phyloP scores from a whole-genome alignment of 495 filamentous ascomycete species.

The Halenospora varia region DNA sequence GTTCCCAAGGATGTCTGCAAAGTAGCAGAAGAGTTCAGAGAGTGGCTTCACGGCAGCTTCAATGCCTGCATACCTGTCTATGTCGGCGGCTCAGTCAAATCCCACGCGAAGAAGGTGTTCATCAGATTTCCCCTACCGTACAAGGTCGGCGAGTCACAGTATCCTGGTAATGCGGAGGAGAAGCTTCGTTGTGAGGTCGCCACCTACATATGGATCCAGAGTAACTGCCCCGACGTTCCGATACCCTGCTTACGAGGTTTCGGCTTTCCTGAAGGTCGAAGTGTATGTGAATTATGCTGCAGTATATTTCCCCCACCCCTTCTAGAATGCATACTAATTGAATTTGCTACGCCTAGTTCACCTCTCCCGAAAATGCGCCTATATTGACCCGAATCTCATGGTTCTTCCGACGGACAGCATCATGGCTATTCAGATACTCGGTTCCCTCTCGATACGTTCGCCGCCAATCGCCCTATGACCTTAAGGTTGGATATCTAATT shows the following conservation, averaged over 20 bases:
- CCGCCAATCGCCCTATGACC: background rate
- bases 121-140: constrained; percentile 32
- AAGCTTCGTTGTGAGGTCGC: constrained; percentile 28
- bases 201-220: constrained; percentile 30
- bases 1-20: background rate
- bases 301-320: constrained; percentile 19
- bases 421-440: constrained; percentile 2
- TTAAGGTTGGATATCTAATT: constrained; percentile 26
- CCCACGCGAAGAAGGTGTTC: constrained; percentile 15
- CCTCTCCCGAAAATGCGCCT: background rate
- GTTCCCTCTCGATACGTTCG: constrained; percentile 7
- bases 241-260: constrained; percentile 31
- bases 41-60: background rate
- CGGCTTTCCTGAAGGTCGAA: constrained; percentile 24
- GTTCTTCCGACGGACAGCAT: constrained; percentile 2
- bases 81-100: constrained; percentile 10
- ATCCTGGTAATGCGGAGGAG: constrained; percentile 35
- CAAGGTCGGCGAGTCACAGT: constrained; percentile 11
- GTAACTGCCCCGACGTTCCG: constrained; percentile 29
- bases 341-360: background rate
- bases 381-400: background rate
- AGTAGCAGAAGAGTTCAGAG: background rate
- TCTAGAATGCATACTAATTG: constrained; percentile 17
- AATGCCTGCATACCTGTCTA: constrained; percentile 7
- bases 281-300: constrained; percentile 14